Percentiles rank a stretch among this genome's conserved stretches.
These are phyloP conservation scores for Carex scoparia DNA, from an alignment of 176 grass and related monocot genomes.

Conservation along the genomic window DNA sequence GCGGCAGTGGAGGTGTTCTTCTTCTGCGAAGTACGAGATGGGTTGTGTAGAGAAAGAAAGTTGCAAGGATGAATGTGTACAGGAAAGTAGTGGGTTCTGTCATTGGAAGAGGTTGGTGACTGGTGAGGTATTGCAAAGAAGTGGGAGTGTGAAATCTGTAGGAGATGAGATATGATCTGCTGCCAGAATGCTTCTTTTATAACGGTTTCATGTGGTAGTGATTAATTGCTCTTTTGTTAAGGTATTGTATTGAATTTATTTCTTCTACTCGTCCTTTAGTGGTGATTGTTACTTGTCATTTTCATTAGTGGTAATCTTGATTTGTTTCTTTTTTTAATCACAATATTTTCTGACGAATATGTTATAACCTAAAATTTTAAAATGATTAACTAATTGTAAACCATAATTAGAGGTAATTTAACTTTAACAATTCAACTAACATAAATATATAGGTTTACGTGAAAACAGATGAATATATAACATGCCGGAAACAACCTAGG, in stretches of 20 bases:
- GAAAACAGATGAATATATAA: too few relatives aligned
- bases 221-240: neutral
- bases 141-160: neutral
- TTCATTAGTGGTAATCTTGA: too few relatives aligned
- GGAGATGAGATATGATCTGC: neutral
- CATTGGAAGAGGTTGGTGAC: neutral
- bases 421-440: too few relatives aligned
- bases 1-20: neutral
- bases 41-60: conserved; percentile 3
- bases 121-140: neutral
- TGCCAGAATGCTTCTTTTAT: neutral
- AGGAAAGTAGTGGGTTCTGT: conserved; percentile 13
- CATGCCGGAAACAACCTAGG: too few relatives aligned
- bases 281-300: too few relatives aligned
- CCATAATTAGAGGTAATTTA: too few relatives aligned
- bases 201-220: neutral
- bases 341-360: too few relatives aligned
- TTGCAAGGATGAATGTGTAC: conserved; percentile 2
- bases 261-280: too few relatives aligned
- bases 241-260: neutral
- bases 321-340: neutral
- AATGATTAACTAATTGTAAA: too few relatives aligned
- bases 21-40: neutral
- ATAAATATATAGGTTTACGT: too few relatives aligned
- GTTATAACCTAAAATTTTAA: too few relatives aligned